Evolutionary conservation across 805 yeast species (phyloP).

Genomic region (Huiozyma sinensis): DNA sequence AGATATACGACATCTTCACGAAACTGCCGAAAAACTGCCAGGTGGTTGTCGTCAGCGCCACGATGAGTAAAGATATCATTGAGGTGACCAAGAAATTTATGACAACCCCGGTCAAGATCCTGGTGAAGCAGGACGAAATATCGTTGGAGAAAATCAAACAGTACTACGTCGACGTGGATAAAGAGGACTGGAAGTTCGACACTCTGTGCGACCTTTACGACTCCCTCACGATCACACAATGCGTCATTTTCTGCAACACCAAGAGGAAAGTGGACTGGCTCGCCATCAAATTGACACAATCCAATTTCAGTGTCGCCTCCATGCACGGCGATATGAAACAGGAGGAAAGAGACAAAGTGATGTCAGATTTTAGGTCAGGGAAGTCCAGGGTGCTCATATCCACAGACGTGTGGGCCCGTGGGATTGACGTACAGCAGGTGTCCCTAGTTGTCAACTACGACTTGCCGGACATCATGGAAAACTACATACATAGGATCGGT

Average conservation of each 20-base stretch:
- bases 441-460: conserved; percentile 92
- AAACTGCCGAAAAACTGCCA: conserved; percentile 83
- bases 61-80: conserved; percentile 86
- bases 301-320: conserved; percentile 83
- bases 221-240: conserved; percentile 90
- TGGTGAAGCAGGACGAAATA: conserved; percentile 91
- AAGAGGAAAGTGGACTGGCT: conserved; percentile 88
- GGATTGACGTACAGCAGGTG: conserved; percentile 96
- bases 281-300: conserved; percentile 57
- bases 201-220: conserved; percentile 92
- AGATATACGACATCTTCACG: conserved; percentile 86
- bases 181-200: conserved; percentile 91
- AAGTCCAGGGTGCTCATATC: conserved; percentile 86
- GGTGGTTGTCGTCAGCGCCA: conserved; percentile 90
- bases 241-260: conserved; percentile 96
- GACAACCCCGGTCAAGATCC: conserved; percentile 87
- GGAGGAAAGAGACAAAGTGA: conserved; percentile 84
- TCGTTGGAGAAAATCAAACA: conserved; percentile 94
- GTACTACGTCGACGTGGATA: conserved; percentile 79
- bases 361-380: conserved; percentile 94
- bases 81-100: conserved; percentile 87
- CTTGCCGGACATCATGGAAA: conserved; percentile 80
- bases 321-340: conserved; percentile 97
- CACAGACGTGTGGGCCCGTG: conserved; percentile 95
- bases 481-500: conserved; percentile 95